Evolutionary conservation across 352 stramenopile species (phyloP), one percentile per base, ranked within the genome.

Genomic region (Pythium scleroteichum): DNA sequence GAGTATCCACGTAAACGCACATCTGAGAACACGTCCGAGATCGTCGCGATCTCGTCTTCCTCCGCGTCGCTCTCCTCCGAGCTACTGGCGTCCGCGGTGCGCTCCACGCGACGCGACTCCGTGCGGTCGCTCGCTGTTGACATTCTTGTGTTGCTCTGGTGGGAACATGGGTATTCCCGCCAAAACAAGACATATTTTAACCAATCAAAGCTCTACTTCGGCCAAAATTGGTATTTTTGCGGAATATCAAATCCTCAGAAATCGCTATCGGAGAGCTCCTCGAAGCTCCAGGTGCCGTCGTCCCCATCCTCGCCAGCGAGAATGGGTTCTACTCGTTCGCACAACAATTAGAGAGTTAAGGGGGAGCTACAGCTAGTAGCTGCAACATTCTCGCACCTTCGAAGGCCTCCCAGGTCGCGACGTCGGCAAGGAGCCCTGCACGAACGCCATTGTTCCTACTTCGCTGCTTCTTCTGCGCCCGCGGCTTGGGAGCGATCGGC

Each of bases 251-350:
- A 42, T 22, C 12, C 12, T 69, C 62, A 64, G 50, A 90, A 92
- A 50, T 88, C 79, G 51, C 73, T 88, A 39, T 92, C 82, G 0
- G 75, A 81, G 19, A 92, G 74, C 44, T 88, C 78, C 13, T 85
- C 71, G 42, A 82, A 87, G 26, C 64, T 40, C 82, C 82, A 92
- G 10, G 62, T 47, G 22, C 66, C 66, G 33, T 73, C 59, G 9
- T 70, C 63, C 4, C 62, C 61, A 10, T 73, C 63, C 6, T 51
- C 41, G 1, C 53, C 61, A 16, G 38, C 32, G 14, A 68, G 33
- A 38, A 68, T 59, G 13, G 46, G 53, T n/a, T 68, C 61, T 68
- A 12, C 23, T n/a, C 29, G 24, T 3, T 47, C 20, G 13, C 29
- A 10, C 29, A 10, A 10, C 5, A 35, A n/a, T n/a, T n/a, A n/a